Conservation (phyloP, 129 eudicot genomes). For the Pittosporum tobira region DNA sequence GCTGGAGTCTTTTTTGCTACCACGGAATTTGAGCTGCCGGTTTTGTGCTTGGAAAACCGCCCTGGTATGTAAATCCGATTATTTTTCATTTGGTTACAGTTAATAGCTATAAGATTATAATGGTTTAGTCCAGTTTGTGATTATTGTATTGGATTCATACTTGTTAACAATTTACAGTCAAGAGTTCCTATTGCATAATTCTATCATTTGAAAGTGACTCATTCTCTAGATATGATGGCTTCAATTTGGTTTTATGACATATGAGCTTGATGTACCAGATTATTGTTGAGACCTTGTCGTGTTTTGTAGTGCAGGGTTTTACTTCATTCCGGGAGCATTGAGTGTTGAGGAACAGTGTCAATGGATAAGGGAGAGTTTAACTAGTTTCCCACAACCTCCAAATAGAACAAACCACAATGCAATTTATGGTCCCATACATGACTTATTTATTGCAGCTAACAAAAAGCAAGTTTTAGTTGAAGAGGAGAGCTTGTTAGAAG, state of each 20-base stretch:
- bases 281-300: neutral
- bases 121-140: too few species aligned
- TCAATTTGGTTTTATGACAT: neutral
- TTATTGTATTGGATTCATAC: too few species aligned
- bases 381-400: constrained; percentile 85
- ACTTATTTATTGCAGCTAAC: constrained; percentile 60
- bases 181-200: too few species aligned
- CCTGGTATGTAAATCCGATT: constrained; percentile 46
- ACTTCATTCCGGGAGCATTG: constrained; percentile 80
- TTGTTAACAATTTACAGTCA: too few species aligned
- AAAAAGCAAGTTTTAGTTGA: constrained; percentile 36
- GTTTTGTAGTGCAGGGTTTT: constrained; percentile 56
- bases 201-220: too few species aligned
- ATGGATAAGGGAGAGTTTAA: constrained; percentile 84
- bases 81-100: neutral
- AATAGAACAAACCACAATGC: constrained; percentile 90
- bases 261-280: neutral
- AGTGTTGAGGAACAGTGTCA: constrained; percentile 62
- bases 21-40: constrained; percentile 33
- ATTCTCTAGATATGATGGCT: too few species aligned
- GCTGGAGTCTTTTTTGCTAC: constrained; percentile 35
- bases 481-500: constrained; percentile 18
- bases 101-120: too few species aligned
- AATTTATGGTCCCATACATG: constrained; percentile 60
- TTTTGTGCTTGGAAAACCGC: constrained; percentile 51